Base-by-base conservation (phyloP, 768 basidiomycete genomes). In the Trametes punicea region DNA sequence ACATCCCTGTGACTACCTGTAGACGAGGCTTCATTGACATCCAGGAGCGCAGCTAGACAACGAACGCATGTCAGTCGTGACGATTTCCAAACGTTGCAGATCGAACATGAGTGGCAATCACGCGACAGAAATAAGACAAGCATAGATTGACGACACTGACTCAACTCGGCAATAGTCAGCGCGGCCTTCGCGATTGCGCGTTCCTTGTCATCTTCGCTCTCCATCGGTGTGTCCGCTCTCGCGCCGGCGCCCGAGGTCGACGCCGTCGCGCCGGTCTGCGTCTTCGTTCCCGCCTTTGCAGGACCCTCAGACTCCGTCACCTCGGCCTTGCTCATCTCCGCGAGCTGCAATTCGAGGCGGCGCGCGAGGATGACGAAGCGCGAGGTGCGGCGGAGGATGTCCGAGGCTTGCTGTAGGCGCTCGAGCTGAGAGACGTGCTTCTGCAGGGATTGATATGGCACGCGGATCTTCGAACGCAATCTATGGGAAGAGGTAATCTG, bases 171-270 rank as follows among this genome's bases (percentile, higher is more conserved):
- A 8, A 98, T 85, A 34, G 85, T 94, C 64, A 98, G 74, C n/a
- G 95, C 96, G 2, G 96, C 95, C 70, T 95, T 95, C 2, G 93
- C 88, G 64, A 98, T 85, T 15, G 82, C 82, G 8, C 96, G 79
- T 65, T 97, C 95, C 69, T 85, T 86, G 62, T 92, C 89, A 26
- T 91, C 88, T 64, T 88, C 87, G 30, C 75, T 67, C 26, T 81
- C 82, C 40, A 55, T 71, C 16, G 62, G 55, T 2, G 64, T 63
- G 20, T 63, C 58, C 20, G 53, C 44, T 1, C 58, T 47, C 8
- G 42, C 13, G 15, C 20, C 18, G 11, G 33, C 23, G 16, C 26
- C 44, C 15, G 55, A 38, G 39, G 52, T 23, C 18, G 48, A 20
- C 21, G 45, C 15, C 18, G 45, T 21, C 6, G 62, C 51, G 15